These are phyloP conservation scores for Entomortierella beljakovae DNA, from an alignment of 192 early-diverging fungal species.

Conservation along the genomic window DNA sequence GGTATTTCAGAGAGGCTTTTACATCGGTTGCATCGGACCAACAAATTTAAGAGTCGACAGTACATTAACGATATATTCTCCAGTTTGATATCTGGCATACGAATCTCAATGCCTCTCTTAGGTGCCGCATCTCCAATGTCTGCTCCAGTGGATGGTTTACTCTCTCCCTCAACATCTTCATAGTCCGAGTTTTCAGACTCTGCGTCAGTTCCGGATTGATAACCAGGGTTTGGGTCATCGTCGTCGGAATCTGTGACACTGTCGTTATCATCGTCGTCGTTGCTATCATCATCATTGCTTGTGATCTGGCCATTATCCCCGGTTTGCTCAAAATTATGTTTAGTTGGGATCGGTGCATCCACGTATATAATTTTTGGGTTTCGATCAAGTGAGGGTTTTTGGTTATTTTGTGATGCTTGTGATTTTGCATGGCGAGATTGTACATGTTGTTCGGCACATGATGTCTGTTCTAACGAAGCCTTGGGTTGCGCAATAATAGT, in stretches of 20 bases:
- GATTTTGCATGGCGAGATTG: too few relatives aligned
- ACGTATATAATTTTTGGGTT: constrained; percentile 26
- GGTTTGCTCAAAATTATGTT: constrained; percentile 40
- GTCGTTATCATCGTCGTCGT: constrained; percentile 43
- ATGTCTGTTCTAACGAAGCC: not conserved
- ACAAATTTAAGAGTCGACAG: constrained; percentile 70
- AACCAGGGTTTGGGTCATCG: not conserved
- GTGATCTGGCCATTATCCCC: constrained; percentile 51
- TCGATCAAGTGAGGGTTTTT: not conserved
- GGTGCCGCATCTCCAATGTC: constrained; percentile 11
- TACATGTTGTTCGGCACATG: not conserved
- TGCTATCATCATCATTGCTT: constrained; percentile 27
- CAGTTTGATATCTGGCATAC: constrained; percentile 69
- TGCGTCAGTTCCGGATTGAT: constrained; percentile 10
- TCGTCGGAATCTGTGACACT: constrained; percentile 48
- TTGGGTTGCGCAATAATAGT: not conserved
- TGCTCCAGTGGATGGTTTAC: constrained; percentile 13
- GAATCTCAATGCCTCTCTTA: constrained; percentile 80
- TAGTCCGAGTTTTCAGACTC: not conserved
- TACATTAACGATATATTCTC: constrained; percentile 76
- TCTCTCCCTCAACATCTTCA: constrained; percentile 26
- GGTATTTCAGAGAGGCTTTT: constrained; percentile 73
- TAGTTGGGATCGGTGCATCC: constrained; percentile 2
- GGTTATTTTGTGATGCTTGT: not conserved
- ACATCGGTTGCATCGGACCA: constrained; percentile 83